Percentiles rank a stretch among this genome's conserved stretches.
phyloP scores from a whole-genome alignment of 345 rosid species.

The Eucalyptus sp. region DNA sequence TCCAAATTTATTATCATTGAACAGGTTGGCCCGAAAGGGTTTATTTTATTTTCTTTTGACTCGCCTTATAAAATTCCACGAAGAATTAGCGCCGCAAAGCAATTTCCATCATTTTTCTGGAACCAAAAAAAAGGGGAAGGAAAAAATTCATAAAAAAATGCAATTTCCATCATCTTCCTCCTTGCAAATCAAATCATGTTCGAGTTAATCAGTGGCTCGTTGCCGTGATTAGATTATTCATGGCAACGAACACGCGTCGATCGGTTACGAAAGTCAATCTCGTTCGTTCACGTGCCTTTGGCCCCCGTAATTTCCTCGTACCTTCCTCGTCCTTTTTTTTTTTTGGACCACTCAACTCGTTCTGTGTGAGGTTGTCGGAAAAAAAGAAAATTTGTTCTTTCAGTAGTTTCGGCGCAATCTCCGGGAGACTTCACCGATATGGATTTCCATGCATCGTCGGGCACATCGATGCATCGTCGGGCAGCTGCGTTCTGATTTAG shows the following conservation, averaged over 20 bases:
- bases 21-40: background rate
- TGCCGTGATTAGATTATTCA: background rate
- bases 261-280: background rate
- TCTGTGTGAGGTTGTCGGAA: too few species aligned
- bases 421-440: background rate
- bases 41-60: background rate
- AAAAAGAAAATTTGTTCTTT: background rate
- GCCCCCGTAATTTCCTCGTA: background rate
- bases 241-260: background rate
- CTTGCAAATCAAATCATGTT: background rate
- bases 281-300: background rate
- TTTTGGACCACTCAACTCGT: background rate
- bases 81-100: background rate
- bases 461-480: background rate
- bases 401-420: background rate
- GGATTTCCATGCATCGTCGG: background rate
- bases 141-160: background rate
- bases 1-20: background rate
- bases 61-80: background rate
- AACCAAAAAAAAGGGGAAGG: background rate
- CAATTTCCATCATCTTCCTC: background rate
- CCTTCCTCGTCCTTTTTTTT: background rate
- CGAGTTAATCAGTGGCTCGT: background rate
- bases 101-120: background rate
- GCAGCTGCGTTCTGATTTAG: background rate